Evolutionary conservation across 1,284 basidiomycete species (phyloP).

Genomic region (Cystobasidium slooffiae): DNA sequence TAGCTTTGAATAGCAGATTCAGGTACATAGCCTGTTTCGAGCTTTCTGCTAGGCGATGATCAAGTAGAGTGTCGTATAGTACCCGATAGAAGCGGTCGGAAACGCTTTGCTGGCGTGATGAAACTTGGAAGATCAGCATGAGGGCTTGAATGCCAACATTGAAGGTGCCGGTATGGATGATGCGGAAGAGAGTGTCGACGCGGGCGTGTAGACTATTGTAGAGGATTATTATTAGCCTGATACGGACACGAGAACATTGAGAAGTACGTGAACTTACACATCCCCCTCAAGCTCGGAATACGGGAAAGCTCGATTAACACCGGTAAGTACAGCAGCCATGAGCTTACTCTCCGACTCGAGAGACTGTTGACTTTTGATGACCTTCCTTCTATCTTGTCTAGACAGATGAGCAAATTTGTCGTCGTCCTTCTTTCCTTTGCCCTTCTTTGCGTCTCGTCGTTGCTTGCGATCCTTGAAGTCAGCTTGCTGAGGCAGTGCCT

Average conservation of each 20-base stretch:
- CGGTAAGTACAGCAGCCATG: slow-evolving; percentile 87
- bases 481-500: slow-evolving; percentile 24
- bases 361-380: slow-evolving; percentile 66
- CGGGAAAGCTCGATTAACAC: slow-evolving; percentile 92
- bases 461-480: slow-evolving; percentile 46
- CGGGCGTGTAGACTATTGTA: slow-evolving; percentile 74
- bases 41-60: slow-evolving; percentile 77
- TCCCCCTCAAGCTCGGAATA: slow-evolving; percentile 75
- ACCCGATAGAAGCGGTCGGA: slow-evolving; percentile 87
- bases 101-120: slow-evolving; percentile 60
- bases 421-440: slow-evolving; percentile 47
- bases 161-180: slow-evolving; percentile 88
- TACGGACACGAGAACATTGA: neutral
- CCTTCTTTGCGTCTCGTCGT: slow-evolving; percentile 50
- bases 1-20: slow-evolving; percentile 89
- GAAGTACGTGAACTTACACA: slow-evolving; percentile 58
- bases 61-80: slow-evolving; percentile 85
- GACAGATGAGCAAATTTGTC: slow-evolving; percentile 52
- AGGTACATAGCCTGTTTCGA: slow-evolving; percentile 98
- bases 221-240: too few species aligned
- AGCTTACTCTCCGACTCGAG: slow-evolving; percentile 82
- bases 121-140: slow-evolving; percentile 69
- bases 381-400: slow-evolving; percentile 56
- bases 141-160: slow-evolving; percentile 95
- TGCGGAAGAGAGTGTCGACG: slow-evolving; percentile 91